Evolutionary conservation across 2,329 filamentous ascomycete genomes (phyloP).

Genomic region (Beauveria brongniartii): DNA sequence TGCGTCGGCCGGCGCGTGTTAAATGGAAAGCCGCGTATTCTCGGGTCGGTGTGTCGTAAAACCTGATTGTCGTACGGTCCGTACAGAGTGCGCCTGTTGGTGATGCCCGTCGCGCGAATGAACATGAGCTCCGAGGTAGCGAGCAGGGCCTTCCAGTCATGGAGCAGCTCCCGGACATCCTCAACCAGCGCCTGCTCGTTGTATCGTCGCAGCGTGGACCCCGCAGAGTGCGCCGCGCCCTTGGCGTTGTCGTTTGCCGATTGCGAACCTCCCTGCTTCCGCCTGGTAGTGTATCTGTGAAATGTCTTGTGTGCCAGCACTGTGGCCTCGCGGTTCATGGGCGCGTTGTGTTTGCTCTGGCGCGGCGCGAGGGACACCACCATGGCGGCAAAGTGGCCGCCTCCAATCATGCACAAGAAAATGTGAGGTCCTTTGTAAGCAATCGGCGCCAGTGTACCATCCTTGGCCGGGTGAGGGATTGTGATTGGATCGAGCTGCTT

Average conservation of each 20-base stretch:
- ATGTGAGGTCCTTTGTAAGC: slow-evolving; percentile 70
- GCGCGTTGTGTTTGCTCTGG: slow-evolving; percentile 59
- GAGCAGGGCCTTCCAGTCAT: slow-evolving; percentile 79
- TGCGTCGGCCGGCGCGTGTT: slow-evolving; percentile 87
- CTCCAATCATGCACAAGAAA: slow-evolving; percentile 97
- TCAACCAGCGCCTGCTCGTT: slow-evolving; percentile 85
- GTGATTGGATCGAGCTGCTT: slow-evolving; percentile 67
- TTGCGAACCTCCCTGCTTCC: slow-evolving; percentile 94
- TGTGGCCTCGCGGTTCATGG: slow-evolving; percentile 75
- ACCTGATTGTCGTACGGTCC: slow-evolving; percentile 88
- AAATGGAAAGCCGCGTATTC: slow-evolving; percentile 85
- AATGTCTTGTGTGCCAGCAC: slow-evolving; percentile 96
- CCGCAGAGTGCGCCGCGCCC: slow-evolving; percentile 87
- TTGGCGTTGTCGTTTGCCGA: slow-evolving; percentile 93
- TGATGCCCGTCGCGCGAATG: slow-evolving; percentile 77
- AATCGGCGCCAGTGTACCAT: slow-evolving; percentile 46
- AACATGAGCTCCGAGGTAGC: slow-evolving; percentile 81
- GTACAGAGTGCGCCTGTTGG: slow-evolving; percentile 80
- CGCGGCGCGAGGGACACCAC: slow-evolving; percentile 81
- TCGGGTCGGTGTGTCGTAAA: slow-evolving; percentile 66
- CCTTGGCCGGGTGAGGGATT: slow-evolving; percentile 46
- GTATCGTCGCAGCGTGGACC: slow-evolving; percentile 80
- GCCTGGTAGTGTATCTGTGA: slow-evolving; percentile 89
- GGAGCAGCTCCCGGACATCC: slow-evolving; percentile 76
- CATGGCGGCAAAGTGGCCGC: slow-evolving; percentile 96